A percentile compares a stretch with the other conserved stretches of the same genome.
These are phyloP conservation scores for rapeseed (Brassica napus) DNA, from an alignment of 345 rosid species.

Conservation along the genomic window DNA sequence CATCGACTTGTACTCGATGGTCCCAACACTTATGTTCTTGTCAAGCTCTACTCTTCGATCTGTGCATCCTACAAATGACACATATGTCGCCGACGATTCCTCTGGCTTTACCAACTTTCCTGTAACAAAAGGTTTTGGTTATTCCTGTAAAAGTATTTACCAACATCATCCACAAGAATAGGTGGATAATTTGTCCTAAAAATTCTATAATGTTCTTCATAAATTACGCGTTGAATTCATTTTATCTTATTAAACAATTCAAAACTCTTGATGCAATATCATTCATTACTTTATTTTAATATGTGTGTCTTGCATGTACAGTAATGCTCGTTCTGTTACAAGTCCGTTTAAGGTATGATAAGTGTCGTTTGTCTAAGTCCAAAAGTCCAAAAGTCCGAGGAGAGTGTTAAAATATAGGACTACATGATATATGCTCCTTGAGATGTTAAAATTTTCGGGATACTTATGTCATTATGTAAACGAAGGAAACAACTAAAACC, in stretches of 20 bases:
- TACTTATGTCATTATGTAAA: background rate
- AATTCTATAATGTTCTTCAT: background rate
- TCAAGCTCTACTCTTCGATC: conserved; percentile 52
- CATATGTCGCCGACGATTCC: conserved; percentile 41
- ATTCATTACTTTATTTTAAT: background rate
- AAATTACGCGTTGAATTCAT: background rate
- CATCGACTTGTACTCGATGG: conserved; percentile 43
- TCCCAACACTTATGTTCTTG: conserved; percentile 34
- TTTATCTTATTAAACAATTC: background rate
- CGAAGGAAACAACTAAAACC: background rate
- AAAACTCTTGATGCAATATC: background rate
- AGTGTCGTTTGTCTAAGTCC: conserved; percentile 24
- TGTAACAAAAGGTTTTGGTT: conserved; percentile 25
- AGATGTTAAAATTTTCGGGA: background rate
- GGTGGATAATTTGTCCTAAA: background rate
- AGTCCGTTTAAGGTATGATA: background rate
- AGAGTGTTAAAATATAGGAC: background rate
- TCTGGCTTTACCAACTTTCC: conserved; percentile 50
- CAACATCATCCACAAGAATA: background rate
- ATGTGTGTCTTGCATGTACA: conserved; percentile 8
- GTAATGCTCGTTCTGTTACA: background rate
- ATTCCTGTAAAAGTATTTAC: background rate
- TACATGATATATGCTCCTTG: conserved; percentile 6
- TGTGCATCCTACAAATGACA: conserved; percentile 41
- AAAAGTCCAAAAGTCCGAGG: conserved; percentile 15